phyloP scores from a whole-genome alignment of 2,329 filamentous ascomycete species.

The Botrytis aclada region DNA sequence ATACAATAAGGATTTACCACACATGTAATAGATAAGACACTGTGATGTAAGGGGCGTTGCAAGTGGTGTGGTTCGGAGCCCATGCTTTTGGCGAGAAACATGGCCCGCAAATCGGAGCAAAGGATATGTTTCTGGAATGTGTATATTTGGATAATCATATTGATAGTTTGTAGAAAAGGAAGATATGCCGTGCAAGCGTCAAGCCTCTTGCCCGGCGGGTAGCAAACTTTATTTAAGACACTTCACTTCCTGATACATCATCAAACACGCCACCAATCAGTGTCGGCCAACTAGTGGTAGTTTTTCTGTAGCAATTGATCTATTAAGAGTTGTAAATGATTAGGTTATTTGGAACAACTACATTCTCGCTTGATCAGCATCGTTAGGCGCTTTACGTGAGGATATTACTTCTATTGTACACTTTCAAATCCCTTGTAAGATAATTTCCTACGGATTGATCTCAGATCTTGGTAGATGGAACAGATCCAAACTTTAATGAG shows the following conservation, averaged over 20 bases:
- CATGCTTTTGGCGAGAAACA: neutral
- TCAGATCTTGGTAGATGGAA: constrained; percentile 8
- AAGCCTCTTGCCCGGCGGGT: neutral
- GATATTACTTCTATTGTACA: constrained; percentile 13
- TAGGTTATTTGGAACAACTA: neutral
- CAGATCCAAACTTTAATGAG: constrained; percentile 13
- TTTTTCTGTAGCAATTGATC: neutral
- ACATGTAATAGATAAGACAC: neutral
- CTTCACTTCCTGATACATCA: neutral
- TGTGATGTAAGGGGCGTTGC: neutral
- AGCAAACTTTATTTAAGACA: neutral
- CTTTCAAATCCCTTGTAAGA: neutral
- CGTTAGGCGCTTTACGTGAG: neutral
- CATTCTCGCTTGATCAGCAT: neutral
- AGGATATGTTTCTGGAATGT: neutral
- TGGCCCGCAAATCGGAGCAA: neutral
- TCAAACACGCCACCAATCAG: neutral
- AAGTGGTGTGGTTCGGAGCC: neutral
- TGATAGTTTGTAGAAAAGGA: neutral
- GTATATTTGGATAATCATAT: neutral
- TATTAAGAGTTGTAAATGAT: neutral
- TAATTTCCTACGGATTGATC: neutral
- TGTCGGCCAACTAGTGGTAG: no score
- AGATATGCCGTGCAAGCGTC: neutral
- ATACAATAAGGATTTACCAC: neutral